phyloP scores from a whole-genome alignment of 1,284 basidiomycete genomes.

The Apiotrichum porosum region DNA sequence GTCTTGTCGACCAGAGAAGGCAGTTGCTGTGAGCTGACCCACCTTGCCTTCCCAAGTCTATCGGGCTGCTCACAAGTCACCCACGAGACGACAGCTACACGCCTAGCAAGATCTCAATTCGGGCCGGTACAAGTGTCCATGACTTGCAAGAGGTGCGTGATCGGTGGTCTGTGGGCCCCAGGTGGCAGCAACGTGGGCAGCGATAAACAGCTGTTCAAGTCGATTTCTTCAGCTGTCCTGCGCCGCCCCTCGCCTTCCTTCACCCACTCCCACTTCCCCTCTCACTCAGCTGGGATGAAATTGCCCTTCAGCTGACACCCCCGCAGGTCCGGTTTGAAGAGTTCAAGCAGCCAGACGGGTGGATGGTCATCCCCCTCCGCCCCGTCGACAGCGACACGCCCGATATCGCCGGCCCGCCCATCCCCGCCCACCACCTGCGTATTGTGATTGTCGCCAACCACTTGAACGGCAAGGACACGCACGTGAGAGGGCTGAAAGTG shows the following conservation, averaged over 20 bases:
- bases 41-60: slow-evolving; percentile 58
- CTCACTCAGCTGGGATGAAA: too few species aligned
- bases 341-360: slow-evolving; percentile 86
- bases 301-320: neutral
- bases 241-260: neutral
- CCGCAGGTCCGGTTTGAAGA: slow-evolving; percentile 65
- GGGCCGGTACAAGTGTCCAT: slow-evolving; percentile 83
- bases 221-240: too few species aligned
- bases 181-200: too few species aligned
- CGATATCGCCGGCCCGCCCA: slow-evolving; percentile 59
- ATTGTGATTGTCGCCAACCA: slow-evolving; percentile 89
- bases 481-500: slow-evolving; percentile 82
- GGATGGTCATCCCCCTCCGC: slow-evolving; percentile 86
- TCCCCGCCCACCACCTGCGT: slow-evolving; percentile 85
- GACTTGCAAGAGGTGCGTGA: slow-evolving; percentile 77
- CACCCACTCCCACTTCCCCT: too few species aligned
- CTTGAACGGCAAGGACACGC: slow-evolving; percentile 98
- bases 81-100: slow-evolving; percentile 94
- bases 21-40: too few species aligned
- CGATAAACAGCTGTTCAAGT: too few species aligned
- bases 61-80: slow-evolving; percentile 83
- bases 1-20: too few species aligned
- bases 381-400: slow-evolving; percentile 73
- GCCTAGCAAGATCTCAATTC: slow-evolving; percentile 80
- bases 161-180: too few species aligned